Evolutionary conservation across 192 early-diverging fungal species (phyloP).

Genomic region (Jimgerdemannia lactiflua): DNA sequence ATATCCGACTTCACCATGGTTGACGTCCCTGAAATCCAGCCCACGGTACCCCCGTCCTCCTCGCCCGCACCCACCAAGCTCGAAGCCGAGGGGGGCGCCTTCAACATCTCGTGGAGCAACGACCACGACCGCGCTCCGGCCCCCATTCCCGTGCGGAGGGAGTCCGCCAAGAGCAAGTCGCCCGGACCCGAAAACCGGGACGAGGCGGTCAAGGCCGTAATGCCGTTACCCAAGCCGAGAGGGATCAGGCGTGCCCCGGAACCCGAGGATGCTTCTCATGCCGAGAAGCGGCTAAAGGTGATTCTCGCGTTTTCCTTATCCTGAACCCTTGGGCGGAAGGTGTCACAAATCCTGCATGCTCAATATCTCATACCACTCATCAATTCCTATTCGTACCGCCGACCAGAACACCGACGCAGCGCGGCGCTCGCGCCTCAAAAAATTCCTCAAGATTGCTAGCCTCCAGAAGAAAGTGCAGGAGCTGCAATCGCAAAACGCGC

Average conservation of each 20-base stretch:
- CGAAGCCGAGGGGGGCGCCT: background rate
- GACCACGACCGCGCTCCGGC: background rate
- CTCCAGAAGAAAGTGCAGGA: slow-evolving; percentile 72
- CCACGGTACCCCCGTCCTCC: background rate
- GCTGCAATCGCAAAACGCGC: slow-evolving; percentile 72
- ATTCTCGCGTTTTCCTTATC: too few relatives aligned
- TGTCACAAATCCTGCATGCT: too few relatives aligned
- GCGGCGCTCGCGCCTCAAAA: slow-evolving; percentile 82
- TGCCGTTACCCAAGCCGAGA: background rate
- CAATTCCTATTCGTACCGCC: background rate
- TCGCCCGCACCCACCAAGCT: background rate
- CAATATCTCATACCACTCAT: too few relatives aligned
- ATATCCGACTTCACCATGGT: background rate
- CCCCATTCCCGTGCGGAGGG: background rate
- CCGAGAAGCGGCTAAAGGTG: background rate
- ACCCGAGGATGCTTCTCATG: background rate
- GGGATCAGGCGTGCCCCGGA: background rate
- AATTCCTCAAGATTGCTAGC: slow-evolving; percentile 69
- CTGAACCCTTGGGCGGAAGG: too few relatives aligned
- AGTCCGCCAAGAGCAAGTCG: background rate
- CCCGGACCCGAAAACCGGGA: background rate
- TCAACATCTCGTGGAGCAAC: background rate
- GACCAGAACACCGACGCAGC: slow-evolving; percentile 84
- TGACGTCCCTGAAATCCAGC: background rate
- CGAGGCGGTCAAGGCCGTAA: background rate